A percentile compares a stretch with the other conserved stretches of the same genome.
Conservation (phyloP, 2,329 filamentous ascomycete species). For the Colletotrichum musicola region DNA sequence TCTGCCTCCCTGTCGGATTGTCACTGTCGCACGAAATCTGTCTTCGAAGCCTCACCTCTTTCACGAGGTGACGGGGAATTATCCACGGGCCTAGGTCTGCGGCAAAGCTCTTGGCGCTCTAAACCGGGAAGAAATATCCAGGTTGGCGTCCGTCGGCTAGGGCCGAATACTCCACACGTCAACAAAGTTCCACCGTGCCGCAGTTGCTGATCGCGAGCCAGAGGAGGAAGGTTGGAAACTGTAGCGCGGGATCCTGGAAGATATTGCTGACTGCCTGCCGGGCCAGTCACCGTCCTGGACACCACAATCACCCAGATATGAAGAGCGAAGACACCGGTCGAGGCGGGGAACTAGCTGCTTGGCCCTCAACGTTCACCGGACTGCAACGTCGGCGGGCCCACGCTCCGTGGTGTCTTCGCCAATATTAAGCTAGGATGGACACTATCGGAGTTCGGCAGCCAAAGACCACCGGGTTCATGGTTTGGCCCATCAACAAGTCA, state of each 20-base stretch:
- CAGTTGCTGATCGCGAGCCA: neutral
- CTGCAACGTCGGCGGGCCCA: conserved; percentile 13
- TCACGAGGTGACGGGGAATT: neutral
- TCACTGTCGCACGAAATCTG: neutral
- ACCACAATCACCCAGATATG: neutral
- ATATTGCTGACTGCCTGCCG: conserved; percentile 1
- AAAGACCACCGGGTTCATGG: conserved; percentile 26
- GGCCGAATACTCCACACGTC: conserved; percentile 18
- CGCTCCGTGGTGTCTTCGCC: conserved; percentile 6
- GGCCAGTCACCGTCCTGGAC: neutral
- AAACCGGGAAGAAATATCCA: conserved; percentile 8
- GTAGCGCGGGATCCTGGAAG: neutral
- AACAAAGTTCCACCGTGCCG: neutral
- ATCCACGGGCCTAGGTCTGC: conserved; percentile 2
- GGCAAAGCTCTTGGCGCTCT: conserved; percentile 12
- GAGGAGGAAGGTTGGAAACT: neutral
- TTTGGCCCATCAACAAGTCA: conserved; percentile 13
- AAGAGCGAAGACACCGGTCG: conserved; percentile 4
- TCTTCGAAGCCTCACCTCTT: conserved; percentile 14
- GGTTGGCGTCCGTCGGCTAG: conserved; percentile 21
- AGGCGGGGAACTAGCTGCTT: conserved; percentile 12
- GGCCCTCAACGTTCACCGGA: conserved; percentile 20
- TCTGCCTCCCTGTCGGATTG: conserved; percentile 3
- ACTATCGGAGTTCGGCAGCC: conserved; percentile 29
- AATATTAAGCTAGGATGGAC: conserved; percentile 7